Evolutionary conservation across 75 land plant genomes (phyloP).

Genomic region (Adiantum capillusveneris): DNA sequence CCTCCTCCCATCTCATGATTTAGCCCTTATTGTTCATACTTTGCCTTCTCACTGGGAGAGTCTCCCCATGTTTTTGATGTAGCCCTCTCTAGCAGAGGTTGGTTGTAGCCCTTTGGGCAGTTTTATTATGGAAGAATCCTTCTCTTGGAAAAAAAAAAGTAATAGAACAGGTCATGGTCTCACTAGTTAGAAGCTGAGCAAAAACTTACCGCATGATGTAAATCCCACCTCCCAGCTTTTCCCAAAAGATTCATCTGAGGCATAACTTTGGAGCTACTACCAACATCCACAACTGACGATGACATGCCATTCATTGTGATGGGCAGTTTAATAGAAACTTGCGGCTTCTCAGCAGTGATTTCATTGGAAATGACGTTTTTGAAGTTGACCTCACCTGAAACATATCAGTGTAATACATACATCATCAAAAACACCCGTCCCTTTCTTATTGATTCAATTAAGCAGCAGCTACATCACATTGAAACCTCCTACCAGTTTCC

Average conservation of each 20-base stretch:
- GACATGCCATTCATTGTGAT: too few species aligned
- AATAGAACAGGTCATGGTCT: too few species aligned
- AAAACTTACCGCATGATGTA: conserved; percentile 25
- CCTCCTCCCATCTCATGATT: too few species aligned
- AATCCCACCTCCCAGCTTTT: conserved; percentile 21
- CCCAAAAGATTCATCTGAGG: conserved; percentile 10
- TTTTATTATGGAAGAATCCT: too few species aligned
- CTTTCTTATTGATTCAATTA: neutral
- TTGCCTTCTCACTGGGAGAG: too few species aligned
- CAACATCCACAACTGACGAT: neutral
- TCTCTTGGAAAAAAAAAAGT: too few species aligned
- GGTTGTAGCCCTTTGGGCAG: too few species aligned
- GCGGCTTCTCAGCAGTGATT: conserved; percentile 8
- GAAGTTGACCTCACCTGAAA: conserved; percentile 11
- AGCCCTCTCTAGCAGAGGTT: too few species aligned
- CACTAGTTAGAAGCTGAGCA: too few species aligned
- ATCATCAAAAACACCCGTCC: neutral
- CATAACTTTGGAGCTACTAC: conserved; percentile 14
- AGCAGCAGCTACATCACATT: too few species aligned
- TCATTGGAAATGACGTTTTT: conserved; percentile 9
- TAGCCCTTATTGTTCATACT: too few species aligned
- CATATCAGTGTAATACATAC: neutral
- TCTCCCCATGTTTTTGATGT: too few species aligned
- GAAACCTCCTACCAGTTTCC: conserved; percentile 10
- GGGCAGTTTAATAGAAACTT: neutral